Conservation (phyloP, 345 rosid genomes). For the Eucalyptus erythrocorys region DNA sequence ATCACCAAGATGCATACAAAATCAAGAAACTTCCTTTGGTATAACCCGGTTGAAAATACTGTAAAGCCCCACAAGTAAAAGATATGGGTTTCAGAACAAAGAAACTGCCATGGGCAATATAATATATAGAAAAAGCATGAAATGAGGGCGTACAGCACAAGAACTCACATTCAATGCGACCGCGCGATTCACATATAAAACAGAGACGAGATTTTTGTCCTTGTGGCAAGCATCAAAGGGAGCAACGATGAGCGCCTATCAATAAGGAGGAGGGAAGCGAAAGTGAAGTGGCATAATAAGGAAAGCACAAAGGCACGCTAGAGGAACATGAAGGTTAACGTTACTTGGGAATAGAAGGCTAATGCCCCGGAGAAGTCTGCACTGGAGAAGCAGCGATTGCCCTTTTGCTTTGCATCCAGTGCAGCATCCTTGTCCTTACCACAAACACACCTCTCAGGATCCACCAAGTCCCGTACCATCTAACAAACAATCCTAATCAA, state of each 20-base stretch:
- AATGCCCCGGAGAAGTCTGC: slow-evolving; percentile 36
- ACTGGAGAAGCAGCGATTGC: slow-evolving; percentile 34
- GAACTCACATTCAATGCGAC: slow-evolving; percentile 21
- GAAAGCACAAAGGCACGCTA: not conserved
- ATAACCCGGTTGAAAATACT: not conserved
- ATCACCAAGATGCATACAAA: not conserved
- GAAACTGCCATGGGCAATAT: not conserved
- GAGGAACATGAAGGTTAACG: not conserved
- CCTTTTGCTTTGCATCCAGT: slow-evolving; percentile 47
- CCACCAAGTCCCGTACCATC: slow-evolving; percentile 39
- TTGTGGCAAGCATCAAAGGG: slow-evolving; percentile 38
- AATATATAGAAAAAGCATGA: not conserved
- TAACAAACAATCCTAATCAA: not conserved
- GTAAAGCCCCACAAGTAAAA: not conserved
- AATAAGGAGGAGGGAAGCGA: not conserved
- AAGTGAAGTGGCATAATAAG: not conserved
- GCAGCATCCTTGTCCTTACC: slow-evolving; percentile 46
- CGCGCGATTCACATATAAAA: slow-evolving; percentile 66
- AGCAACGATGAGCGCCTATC: slow-evolving; percentile 64
- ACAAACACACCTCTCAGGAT: slow-evolving; percentile 33
- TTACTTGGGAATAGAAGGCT: slow-evolving; percentile 29
- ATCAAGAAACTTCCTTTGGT: not conserved
- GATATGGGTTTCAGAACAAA: not conserved
- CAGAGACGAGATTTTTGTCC: slow-evolving; percentile 58
- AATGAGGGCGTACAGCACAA: not conserved